Base-by-base conservation (phyloP, 2,329 filamentous ascomycete species). In the Harringtonia aguacate region DNA sequence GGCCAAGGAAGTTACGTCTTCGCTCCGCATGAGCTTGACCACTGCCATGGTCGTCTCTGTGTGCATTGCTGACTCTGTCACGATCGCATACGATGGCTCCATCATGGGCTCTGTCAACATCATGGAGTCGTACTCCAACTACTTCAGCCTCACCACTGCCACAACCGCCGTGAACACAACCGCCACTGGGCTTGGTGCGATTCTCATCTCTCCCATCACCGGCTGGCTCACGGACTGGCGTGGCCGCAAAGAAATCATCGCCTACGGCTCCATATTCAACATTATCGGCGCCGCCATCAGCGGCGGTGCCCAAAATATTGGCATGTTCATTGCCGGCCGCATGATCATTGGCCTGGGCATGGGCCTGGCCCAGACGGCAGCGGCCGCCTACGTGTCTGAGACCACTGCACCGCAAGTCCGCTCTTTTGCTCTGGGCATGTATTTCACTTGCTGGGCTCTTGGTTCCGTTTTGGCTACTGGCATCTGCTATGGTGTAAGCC, bases 51-150 rank as follows among this genome's bases (percentile, higher is more conserved):
- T 58, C 9, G 43, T 49, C 21, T 46, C 44, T 8, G 47, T 49
- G 9, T 49, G 47, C 17, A 43, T 49, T 17, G 42, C 37, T 6
- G 47, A 49, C 36, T 49, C 47, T 4, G 45, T 49, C 36, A 49
- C 47, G 22, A 49, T 57, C 28, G 58, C 54, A n/a, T 61, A 57
- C 42, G 56, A 62, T 45, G 51, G 53, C 37, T 59, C 57, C 14
- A 36, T 61, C 17, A 62, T 64, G 60, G 56, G 56, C 34, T 52
- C 50, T 28, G 46, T 64, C 36, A 62, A 61, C 39, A 55, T 61
- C n/a, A 54, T 63, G 55, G 53, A 56, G 12, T 49, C 51, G 3
- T 63, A 63, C 48, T 43, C 41, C 4, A 48, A 51, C 13, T 63
- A 62, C 45, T 63, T 63, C 46, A 29, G 51, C 13, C 48, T 63